Base-by-base conservation (phyloP, 495 filamentous ascomycete species). In the Xylaria castorea region DNA sequence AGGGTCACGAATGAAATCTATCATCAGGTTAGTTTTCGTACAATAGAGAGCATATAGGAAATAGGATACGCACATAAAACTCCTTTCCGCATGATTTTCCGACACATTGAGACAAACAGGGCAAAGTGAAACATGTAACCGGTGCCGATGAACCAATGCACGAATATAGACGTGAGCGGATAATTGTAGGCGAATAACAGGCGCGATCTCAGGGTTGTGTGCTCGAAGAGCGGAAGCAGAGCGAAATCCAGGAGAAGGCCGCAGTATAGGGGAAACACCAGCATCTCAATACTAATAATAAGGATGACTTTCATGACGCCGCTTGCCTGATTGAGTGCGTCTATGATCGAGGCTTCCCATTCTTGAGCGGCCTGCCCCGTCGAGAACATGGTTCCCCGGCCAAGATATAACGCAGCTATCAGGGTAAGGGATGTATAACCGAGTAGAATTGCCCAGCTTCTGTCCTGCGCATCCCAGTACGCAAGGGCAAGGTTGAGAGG, bases 101-200 rank as follows among this genome's bases (percentile, higher is more conserved):
- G 91, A 81, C 96, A 99, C 96, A 99, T 98, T 53, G 95, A 94
- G 57, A 99, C 96, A 79, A 99, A 99, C 18, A 98, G 86, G 27
- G 96, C 96, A 79, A 99, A 99, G 79, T 99, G 96, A 81, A 99
- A 99, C 96, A 99, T 99, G 81, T 99, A 99, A 74, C 94, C 97
- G 7, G 96, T 99, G 27, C 96, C 96, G 62, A 97, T 90, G 79
- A 99, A 99, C 96, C 96, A 99, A 81, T 99, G 96, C 30, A 98
- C 92, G 78, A 99, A 99, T 25, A 95, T 89, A 7, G 93, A 97
- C 0, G 94, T 97, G 53, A 94, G 85, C 0, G 95, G 95, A 71
- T 90, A 92, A 44, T 87, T 83, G 44, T 89, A 80, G 34, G 92
- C 93, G 75, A 97, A 98, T 8, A 88, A 81, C 46, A 97, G 80